These are phyloP conservation scores for Pyricularia pennisetigena DNA, from an alignment of 2,329 filamentous ascomycete species.

Conservation along the genomic window DNA sequence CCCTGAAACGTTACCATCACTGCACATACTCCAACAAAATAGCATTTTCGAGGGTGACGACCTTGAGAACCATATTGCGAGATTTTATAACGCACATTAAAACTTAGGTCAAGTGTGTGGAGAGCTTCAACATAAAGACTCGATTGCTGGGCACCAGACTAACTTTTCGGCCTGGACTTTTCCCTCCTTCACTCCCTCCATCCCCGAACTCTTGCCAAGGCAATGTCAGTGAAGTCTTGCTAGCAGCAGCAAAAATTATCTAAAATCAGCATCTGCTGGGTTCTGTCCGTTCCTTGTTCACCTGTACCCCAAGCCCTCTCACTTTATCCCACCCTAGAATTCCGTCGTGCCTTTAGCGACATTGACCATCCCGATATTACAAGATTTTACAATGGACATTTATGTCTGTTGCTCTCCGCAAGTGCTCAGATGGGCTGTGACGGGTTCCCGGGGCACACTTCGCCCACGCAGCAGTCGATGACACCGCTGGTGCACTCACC, in stretches of 20 bases:
- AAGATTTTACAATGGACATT: neutral
- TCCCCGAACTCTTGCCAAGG: too few relatives aligned
- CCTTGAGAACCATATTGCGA: neutral
- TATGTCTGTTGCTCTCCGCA: neutral
- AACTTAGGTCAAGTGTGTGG: neutral
- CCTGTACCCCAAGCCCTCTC: neutral
- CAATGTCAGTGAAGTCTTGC: too few relatives aligned
- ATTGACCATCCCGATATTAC: neutral
- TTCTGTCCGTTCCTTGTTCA: too few relatives aligned
- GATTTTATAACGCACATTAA: neutral
- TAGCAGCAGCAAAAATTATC: too few relatives aligned
- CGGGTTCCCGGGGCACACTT: neutral
- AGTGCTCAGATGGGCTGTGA: neutral
- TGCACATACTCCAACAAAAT: neutral
- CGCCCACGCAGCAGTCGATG: conserved; percentile 3
- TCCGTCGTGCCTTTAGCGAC: neutral
- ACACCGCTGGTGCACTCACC: conserved; percentile 24
- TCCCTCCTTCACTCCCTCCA: too few relatives aligned
- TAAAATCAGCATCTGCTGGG: too few relatives aligned
- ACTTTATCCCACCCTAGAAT: neutral
- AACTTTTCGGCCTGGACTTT: too few relatives aligned
- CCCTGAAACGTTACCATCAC: neutral
- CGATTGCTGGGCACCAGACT: too few relatives aligned
- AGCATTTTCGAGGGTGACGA: neutral
- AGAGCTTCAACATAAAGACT: neutral